These are phyloP conservation scores for Erythrophleum ivorense DNA, from an alignment of 331 rosid species.

Conservation along the genomic window DNA sequence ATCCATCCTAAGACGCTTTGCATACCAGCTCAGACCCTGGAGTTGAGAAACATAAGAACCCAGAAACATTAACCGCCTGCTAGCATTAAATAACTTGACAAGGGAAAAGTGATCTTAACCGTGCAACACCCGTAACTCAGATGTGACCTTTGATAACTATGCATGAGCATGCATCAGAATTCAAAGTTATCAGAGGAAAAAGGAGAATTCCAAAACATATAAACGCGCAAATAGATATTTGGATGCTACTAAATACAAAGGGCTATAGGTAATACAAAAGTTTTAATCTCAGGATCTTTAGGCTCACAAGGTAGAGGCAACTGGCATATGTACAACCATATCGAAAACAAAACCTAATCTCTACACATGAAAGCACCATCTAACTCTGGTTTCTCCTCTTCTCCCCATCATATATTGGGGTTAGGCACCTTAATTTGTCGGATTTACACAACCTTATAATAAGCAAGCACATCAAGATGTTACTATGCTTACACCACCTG, in stretches of 20 bases:
- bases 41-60: conserved; percentile 33
- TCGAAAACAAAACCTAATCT: not conserved
- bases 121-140: too few species aligned
- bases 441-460: not conserved
- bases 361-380: not conserved
- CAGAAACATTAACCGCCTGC: conserved; percentile 32
- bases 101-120: not conserved
- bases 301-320: not conserved
- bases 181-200: not conserved
- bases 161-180: conserved; percentile 17
- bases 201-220: conserved; percentile 1
- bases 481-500: conserved; percentile 2
- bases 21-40: conserved; percentile 92
- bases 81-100: conserved; percentile 23
- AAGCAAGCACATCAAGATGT: conserved; percentile 8
- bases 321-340: not conserved
- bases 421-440: not conserved
- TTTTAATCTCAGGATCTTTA: not conserved
- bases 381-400: not conserved
- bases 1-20: conserved; percentile 73
- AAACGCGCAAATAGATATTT: not conserved
- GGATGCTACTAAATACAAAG: not conserved
- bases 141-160: not conserved
- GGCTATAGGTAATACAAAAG: not conserved
- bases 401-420: not conserved